Base-by-base conservation (phyloP, 257 asterid genomes). In the Nicotiana paniculata region DNA sequence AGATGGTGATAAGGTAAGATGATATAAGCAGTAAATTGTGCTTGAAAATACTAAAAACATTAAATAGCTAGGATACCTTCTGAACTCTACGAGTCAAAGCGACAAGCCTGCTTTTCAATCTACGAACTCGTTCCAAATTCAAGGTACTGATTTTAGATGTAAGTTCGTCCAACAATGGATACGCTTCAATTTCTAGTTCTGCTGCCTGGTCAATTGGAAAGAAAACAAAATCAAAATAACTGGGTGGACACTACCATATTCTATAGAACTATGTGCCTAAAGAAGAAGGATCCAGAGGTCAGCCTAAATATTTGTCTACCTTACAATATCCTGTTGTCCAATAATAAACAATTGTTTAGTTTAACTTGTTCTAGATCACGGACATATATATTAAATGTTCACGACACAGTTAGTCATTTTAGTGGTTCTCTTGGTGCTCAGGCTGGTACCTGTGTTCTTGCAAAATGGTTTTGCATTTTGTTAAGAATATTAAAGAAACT, bases 151-250 rank as follows among this genome's bases (percentile, higher is more conserved):
- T 96, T 89, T 95, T 94, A 86, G 99, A 94, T 58, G 98, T 94
- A 69, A 96, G 96, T 85, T 96, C 99, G 87, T 96, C 99, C 90
- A 96, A 85, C 88, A 96, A 83, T 54, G 99, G 99, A 81, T 96
- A 96, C 75, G 99, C 99, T 90, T 94, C 99, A 85, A 94, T 93
- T 91, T 96, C 99, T 81, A 96, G 86, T 87, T 96, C 99, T 70
- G 97, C 93, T 26, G 99, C 99, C 99, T 96, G 89, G 84, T 39
- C 77, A 85, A 80, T 82, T 79, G 61, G 81, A 81, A 76, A n/a
- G 80, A 67, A 51, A 64, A 32, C 46, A 18, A 16, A 75, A 75
- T 51, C 15, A 26, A 48, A 26, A 51, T 26, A 35, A 7, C 9
- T 51, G 46, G 79, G 80, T 75, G 1, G 39, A 46, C 3, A 0